These are phyloP conservation scores for Zarea fungicola DNA, from an alignment of 2,329 filamentous ascomycete genomes.

Conservation along the genomic window DNA sequence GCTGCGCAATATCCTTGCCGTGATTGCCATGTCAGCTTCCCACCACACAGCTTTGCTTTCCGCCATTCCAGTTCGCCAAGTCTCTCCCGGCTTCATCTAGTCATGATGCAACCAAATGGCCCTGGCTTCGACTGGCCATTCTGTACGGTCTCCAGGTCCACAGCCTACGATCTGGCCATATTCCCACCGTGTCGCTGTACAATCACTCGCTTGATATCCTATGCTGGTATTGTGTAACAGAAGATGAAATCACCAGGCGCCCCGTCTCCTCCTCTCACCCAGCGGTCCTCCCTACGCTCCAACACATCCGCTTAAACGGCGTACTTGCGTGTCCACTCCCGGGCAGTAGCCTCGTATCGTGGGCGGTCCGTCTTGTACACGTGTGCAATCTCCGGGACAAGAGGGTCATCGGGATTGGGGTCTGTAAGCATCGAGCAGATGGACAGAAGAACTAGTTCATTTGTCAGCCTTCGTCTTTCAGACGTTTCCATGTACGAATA, in stretches of 20 bases:
- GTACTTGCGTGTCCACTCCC: conserved; percentile 99
- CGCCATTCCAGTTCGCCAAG: conserved; percentile 18
- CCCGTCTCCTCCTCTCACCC: not conserved
- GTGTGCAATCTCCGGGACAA: conserved; percentile 97
- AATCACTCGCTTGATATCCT: conserved; percentile 14
- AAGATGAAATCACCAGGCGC: conserved; percentile 11
- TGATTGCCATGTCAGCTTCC: conserved; percentile 31
- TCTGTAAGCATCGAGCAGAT: conserved; percentile 99
- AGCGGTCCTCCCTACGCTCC: conserved; percentile 4
- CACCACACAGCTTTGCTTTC: conserved; percentile 22
- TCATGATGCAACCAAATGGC: not conserved
- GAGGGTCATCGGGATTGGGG: conserved; percentile 97
- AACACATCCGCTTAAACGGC: conserved; percentile 61
- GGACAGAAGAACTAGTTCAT: conserved; percentile 73
- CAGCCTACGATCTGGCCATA: conserved; percentile 5
- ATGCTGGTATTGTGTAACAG: conserved; percentile 12
- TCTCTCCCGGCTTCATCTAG: not conserved
- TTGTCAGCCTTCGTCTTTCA: not conserved
- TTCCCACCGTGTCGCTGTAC: conserved; percentile 12
- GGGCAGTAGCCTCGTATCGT: conserved; percentile 91
- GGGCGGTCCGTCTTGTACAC: conserved; percentile 99
- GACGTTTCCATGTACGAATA: conserved; percentile 19
- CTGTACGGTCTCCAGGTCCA: not conserved
- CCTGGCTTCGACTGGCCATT: not conserved
- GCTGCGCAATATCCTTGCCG: conserved; percentile 32